Percentiles rank a stretch among this genome's conserved stretches.
phyloP scores from a whole-genome alignment of 2,329 filamentous ascomycete genomes.

The Tolypocladium tundrense region DNA sequence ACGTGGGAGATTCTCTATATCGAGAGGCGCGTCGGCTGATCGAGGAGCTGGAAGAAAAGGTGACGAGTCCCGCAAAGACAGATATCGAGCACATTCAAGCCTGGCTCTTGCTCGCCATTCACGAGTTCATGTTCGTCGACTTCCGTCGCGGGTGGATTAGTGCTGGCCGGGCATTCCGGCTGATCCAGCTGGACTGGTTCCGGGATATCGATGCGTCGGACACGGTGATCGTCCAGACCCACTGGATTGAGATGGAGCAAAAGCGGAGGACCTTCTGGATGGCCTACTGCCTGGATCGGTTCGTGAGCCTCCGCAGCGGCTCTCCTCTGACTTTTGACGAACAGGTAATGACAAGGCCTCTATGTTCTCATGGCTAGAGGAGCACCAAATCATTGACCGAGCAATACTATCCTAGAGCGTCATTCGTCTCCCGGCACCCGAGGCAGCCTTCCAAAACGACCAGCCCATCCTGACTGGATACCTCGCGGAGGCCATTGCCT shows the following conservation, averaged over 20 bases:
- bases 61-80: not conserved
- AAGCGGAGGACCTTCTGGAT: conserved; percentile 28
- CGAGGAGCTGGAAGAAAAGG: conserved; percentile 3
- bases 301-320: conserved; percentile 19
- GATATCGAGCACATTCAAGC: conserved; percentile 22
- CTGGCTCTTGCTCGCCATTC: conserved; percentile 24
- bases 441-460: conserved; percentile 23
- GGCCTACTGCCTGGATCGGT: conserved; percentile 25
- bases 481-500: conserved; percentile 18
- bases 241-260: conserved; percentile 22
- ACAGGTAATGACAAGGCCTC: conserved; percentile 6
- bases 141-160: conserved; percentile 25
- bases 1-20: conserved; percentile 5
- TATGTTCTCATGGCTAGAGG: not conserved
- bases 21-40: conserved; percentile 3
- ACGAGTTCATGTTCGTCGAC: conserved; percentile 23
- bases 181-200: conserved; percentile 23
- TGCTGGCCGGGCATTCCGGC: conserved; percentile 22
- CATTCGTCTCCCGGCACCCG: conserved; percentile 23
- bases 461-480: conserved; percentile 14
- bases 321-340: conserved; percentile 21
- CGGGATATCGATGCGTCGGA: conserved; percentile 20
- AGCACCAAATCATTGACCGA: not conserved
- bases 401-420: conserved; percentile 12
- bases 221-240: not conserved